Evolutionary conservation across 208 protist species (phyloP), one percentile per base, ranked within the genome.

Genomic region (Wallacemonas sp.): DNA sequence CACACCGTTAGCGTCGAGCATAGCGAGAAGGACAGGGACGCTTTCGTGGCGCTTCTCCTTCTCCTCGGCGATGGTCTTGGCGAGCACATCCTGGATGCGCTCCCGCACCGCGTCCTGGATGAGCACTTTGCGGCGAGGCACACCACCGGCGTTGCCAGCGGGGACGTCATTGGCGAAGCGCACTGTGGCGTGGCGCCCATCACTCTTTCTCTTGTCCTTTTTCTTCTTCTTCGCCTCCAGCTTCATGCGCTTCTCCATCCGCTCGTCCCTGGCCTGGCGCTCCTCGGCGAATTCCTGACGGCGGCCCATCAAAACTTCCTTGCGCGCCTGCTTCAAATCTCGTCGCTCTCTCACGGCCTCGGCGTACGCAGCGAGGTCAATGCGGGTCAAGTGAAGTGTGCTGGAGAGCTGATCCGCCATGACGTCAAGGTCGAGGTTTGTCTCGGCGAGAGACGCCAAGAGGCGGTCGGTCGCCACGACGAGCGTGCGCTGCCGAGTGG

Each of bases 1-100:
- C n/a, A 45, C 53, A 15, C 14, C 24, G 6, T 8, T 62, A 12
- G 21, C 41, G 12, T 63, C 41, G n/a, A 72, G 5, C 45, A 66
- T 72, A 27, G 56, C 63, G 27, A 95, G 68, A 15, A 95, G 80
- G 49, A 93, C 44, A 5, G 88, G 88, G 44, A 79, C 66, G 24
- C 68, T 51, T 27, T 62, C 54, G 9, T 70, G 53, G 34, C 8
- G 33, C 38, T 66, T 65, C 22, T 77, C 47, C 46, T 86, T 68
- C 2, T 58, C 60, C 4, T 80, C 76, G 17, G 39, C 44, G 49
- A 91, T 54, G 8, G 1, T 27, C 36, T 70, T 72, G 22, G 54
- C 54, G 44, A 70, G 61, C 58, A 62, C 64, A 54, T 60, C 65
- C 51, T 46, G 46, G 21, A 56, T 80, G 3, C 51, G 72, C 44